Percentiles rank a stretch among this genome's conserved stretches.
phyloP scores from a whole-genome alignment of 305 asterid species.

The Rubia tinctorum region DNA sequence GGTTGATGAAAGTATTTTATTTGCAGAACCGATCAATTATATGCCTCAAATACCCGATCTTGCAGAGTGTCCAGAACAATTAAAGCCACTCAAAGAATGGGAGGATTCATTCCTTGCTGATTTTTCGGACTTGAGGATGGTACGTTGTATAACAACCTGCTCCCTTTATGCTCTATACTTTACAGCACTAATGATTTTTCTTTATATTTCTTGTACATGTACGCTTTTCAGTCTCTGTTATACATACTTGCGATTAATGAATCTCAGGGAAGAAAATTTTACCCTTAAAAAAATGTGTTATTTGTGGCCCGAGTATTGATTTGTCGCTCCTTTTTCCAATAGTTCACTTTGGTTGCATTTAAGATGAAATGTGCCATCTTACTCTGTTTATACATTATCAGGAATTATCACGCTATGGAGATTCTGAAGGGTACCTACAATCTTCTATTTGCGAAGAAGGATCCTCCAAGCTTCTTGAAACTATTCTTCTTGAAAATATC shows the following conservation, averaged over 20 bases:
- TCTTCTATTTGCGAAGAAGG: constrained; percentile 19
- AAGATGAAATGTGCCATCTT: background rate
- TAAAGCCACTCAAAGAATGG: constrained; percentile 86
- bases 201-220: background rate
- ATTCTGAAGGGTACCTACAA: constrained; percentile 23
- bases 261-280: background rate
- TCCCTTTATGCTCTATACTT: background rate
- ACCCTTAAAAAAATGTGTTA: background rate
- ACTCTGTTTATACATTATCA: constrained; percentile 25
- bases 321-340: background rate
- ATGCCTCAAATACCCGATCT: constrained; percentile 96
- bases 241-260: background rate
- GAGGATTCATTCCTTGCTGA: constrained; percentile 86
- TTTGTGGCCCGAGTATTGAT: background rate
- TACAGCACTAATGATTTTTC: constrained; percentile 1
- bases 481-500: constrained; percentile 27
- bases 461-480: constrained; percentile 35
- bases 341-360: background rate
- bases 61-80: constrained; percentile 57
- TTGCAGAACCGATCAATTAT: constrained; percentile 65
- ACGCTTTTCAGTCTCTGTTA: background rate
- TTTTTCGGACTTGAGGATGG: constrained; percentile 81
- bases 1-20: constrained; percentile 39
- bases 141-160: constrained; percentile 17
- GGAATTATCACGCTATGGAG: constrained; percentile 49